Conservation (phyloP, 2,329 filamentous ascomycete genomes). For the Paraconiothyrium sp. region DNA sequence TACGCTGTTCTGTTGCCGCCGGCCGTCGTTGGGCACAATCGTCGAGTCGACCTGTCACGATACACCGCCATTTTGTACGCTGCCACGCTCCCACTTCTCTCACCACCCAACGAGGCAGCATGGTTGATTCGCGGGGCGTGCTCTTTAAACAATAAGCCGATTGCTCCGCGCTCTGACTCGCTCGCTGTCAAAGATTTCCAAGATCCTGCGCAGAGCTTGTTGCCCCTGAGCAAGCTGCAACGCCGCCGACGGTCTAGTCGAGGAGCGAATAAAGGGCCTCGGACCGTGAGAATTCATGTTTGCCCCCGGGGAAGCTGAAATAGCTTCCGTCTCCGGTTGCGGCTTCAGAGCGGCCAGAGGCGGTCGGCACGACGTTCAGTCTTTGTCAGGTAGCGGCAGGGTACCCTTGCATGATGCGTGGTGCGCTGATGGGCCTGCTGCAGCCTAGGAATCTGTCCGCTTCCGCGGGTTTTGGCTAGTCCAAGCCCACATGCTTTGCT, state of each 20-base stretch:
- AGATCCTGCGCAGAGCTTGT: constrained; percentile 24
- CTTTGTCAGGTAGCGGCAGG: constrained; percentile 26
- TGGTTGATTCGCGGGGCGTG: constrained; percentile 31
- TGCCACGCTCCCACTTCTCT: constrained; percentile 33
- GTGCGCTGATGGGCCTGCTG: constrained; percentile 21
- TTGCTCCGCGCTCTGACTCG: constrained; percentile 40
- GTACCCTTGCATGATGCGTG: constrained; percentile 22
- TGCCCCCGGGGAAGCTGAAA: constrained; percentile 45
- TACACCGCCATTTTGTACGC: constrained; percentile 47
- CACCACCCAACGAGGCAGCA: constrained; percentile 21
- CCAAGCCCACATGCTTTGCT: constrained; percentile 37
- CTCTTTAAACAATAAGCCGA: constrained; percentile 39
- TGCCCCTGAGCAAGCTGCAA: constrained; percentile 32
- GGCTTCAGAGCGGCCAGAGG: constrained; percentile 34
- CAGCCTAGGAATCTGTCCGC: constrained; percentile 35
- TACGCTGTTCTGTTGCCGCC: constrained; percentile 28
- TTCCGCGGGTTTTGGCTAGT: constrained; percentile 38
- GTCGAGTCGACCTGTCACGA: constrained; percentile 4
- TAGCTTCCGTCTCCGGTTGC: constrained; percentile 36
- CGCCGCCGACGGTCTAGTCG: constrained; percentile 21
- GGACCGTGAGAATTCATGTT: constrained; percentile 35
- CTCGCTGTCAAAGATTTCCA: constrained; percentile 27
- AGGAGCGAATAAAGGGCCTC: constrained; percentile 26
- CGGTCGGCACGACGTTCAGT: constrained; percentile 43
- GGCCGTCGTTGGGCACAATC: constrained; percentile 18